These are phyloP conservation scores for Petasospora fabianii DNA, from an alignment of 1,139 yeast species.

Conservation along the genomic window DNA sequence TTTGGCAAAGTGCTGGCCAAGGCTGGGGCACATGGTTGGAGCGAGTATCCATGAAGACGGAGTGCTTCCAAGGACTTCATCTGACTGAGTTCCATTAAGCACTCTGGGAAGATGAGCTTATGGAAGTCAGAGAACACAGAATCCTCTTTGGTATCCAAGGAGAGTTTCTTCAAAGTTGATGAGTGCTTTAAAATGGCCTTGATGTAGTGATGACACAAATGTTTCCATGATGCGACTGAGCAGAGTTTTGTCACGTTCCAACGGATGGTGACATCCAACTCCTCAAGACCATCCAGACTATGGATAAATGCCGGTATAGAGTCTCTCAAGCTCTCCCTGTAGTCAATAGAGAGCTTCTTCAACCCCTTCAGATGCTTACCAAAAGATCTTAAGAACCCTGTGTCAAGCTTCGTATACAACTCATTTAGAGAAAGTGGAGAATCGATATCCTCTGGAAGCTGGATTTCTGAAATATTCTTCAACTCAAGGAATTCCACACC, in stretches of 20 bases:
- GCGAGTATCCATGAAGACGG: constrained; percentile 39
- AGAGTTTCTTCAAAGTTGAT: constrained; percentile 34
- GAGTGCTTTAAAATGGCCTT: constrained; percentile 31
- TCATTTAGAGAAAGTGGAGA: constrained; percentile 14
- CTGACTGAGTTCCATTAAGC: constrained; percentile 22
- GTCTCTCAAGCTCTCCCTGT: constrained; percentile 42
- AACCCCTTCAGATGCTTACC: constrained; percentile 31
- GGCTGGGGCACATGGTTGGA: constrained; percentile 30
- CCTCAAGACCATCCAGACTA: constrained; percentile 28
- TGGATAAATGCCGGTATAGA: constrained; percentile 39
- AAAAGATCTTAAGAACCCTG: constrained; percentile 31
- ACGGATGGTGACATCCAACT: constrained; percentile 43
- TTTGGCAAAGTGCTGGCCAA: constrained; percentile 31
- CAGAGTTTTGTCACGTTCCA: constrained; percentile 37
- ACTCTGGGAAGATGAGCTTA: constrained; percentile 29
- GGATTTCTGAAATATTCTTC: constrained; percentile 21
- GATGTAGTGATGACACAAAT: constrained; percentile 33
- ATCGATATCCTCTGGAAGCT: constrained; percentile 12
- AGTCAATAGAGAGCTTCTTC: constrained; percentile 38
- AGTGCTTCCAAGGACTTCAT: constrained; percentile 33
- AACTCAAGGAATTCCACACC: constrained; percentile 18
- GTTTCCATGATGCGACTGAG: constrained; percentile 27
- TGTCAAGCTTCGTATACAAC: constrained; percentile 22
- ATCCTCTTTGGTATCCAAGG: constrained; percentile 42
- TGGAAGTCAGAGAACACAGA: constrained; percentile 31